These are phyloP conservation scores for Myxozyma vanderwaltii DNA, from an alignment of 805 yeast species.

Conservation along the genomic window DNA sequence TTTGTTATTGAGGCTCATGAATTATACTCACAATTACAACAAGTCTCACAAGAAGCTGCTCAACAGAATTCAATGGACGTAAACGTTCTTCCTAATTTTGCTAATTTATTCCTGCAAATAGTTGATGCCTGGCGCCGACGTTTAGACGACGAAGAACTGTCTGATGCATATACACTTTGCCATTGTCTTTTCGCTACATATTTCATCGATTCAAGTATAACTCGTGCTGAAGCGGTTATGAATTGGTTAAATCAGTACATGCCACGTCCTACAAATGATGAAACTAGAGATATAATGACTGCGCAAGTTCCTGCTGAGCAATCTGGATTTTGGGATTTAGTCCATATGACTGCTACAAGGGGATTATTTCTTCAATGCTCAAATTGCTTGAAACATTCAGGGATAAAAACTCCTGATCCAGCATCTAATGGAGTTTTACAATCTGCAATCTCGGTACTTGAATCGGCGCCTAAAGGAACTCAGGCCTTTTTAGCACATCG, in stretches of 20 bases:
- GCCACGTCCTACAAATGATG: slow-evolving; percentile 35
- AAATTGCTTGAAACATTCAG: slow-evolving; percentile 23
- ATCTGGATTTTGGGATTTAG: slow-evolving; percentile 35
- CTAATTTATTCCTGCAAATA: slow-evolving; percentile 18
- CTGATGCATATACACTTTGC: slow-evolving; percentile 35
- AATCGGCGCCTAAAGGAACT: slow-evolving; percentile 36
- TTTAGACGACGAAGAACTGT: slow-evolving; percentile 18
- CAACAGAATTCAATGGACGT: slow-evolving; percentile 10
- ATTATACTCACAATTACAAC: slow-evolving; percentile 12
- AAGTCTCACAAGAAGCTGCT: slow-evolving; percentile 14
- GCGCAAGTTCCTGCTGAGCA: slow-evolving; percentile 28
- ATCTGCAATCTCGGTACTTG: slow-evolving; percentile 32
- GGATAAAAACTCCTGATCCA: slow-evolving; percentile 33
- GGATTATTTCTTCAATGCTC: slow-evolving; percentile 34
- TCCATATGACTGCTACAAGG: slow-evolving; percentile 32
- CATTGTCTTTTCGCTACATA: slow-evolving; percentile 35
- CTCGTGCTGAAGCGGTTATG: slow-evolving; percentile 35
- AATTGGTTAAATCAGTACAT: slow-evolving; percentile 39
- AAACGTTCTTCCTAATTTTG: slow-evolving; percentile 14
- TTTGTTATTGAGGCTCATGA: slow-evolving; percentile 28
- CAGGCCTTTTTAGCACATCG: slow-evolving; percentile 29
- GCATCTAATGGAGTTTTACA: slow-evolving; percentile 21
- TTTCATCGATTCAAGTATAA: slow-evolving; percentile 23
- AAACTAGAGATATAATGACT: slow-evolving; percentile 31
- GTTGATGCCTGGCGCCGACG: slow-evolving; percentile 26